A percentile compares a stretch with the other conserved stretches of the same genome.
These are phyloP conservation scores for Parathielavia hyrcaniae DNA, from an alignment of 495 filamentous ascomycete species.

Conservation along the genomic window DNA sequence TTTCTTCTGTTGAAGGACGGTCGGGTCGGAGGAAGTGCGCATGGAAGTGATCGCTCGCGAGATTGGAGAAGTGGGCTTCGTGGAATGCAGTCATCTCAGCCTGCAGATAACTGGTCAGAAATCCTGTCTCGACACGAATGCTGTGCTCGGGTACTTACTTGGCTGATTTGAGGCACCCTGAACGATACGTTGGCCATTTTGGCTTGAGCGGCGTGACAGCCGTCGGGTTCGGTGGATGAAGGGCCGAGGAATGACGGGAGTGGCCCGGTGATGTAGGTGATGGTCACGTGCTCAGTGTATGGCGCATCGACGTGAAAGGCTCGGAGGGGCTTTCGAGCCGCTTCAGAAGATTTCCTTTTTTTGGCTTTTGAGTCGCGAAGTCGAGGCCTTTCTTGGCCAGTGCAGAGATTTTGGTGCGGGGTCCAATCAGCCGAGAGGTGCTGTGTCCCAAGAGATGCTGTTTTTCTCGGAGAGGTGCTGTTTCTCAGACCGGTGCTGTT, in stretches of 20 bases:
- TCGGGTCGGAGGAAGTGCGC: conserved; percentile 41
- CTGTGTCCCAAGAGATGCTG: no score
- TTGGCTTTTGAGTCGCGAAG: background rate
- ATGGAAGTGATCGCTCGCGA: conserved; percentile 43
- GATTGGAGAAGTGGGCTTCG: conserved; percentile 52
- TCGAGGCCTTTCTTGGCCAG: no score
- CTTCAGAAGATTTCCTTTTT: background rate
- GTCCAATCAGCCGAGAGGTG: no score
- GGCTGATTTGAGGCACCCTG: conserved; percentile 41
- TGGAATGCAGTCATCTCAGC: conserved; percentile 71
- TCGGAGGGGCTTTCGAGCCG: background rate
- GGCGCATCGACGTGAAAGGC: background rate
- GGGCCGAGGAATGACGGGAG: background rate
- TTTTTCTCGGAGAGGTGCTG: no score
- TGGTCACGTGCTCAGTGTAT: conserved; percentile 23
- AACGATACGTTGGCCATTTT: conserved; percentile 26
- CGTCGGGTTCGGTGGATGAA: conserved; percentile 7
- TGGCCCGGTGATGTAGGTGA: background rate
- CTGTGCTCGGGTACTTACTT: conserved; percentile 37
- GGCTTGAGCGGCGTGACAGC: conserved; percentile 15
- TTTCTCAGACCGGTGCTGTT: no score
- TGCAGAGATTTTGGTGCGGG: no score
- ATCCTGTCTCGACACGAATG: background rate
- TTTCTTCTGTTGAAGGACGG: conserved; percentile 11
- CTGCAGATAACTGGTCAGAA: conserved; percentile 39